Base-by-base conservation (phyloP, 2,329 filamentous ascomycete genomes). In the Boeremia exigua region DNA sequence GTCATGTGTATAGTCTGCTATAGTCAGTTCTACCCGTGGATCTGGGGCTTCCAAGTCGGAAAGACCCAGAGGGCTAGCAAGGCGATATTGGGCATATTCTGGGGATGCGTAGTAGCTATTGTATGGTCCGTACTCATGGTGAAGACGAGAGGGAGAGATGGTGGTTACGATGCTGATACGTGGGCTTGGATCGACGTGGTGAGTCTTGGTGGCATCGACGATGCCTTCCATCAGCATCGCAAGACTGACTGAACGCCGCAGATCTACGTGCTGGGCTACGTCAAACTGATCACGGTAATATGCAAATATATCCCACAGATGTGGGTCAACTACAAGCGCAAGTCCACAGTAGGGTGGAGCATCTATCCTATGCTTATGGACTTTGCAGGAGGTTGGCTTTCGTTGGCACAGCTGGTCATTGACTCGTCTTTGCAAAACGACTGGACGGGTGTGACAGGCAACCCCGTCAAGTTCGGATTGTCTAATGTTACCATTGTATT, bases 361-460 rank as follows among this genome's bases (percentile, higher is more conserved):
- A 97, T 97, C 62, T 80, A 80, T 58, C 88, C 92, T 73, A 93
- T 97, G 66, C 79, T 96, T 42, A 82, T 97, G 9, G 95, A 98
- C 72, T 83, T 96, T 56, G 79, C 82, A 1, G 95, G 95, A 33
- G 92, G 94, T 32, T 71, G 95, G 15, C 79, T 98, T 45, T 96
- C 91, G 56, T 82, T 97, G 48, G 78, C 84, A 2, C 95, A 99
- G 77, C 84, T 96, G 59, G 78, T 88, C 19, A 87, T 98, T 58
- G 95, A 98, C 78, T 92, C 91, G 56, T 91, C 88, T 55, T 78
- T 96, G 33, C 88, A 95, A 74, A 84, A 83, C 51, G 92, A 96
- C 78, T 97, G 94, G 93, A 90, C 88, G 43, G 95, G 94, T 19
- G 82, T 98, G 54, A 92, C 88, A 0, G 94, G 93, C 1, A 98